Percentiles rank a stretch among this genome's conserved stretches.
Evolutionary conservation across 1,284 basidiomycete genomes (phyloP).

Genomic region (Ceratobasidium sp.): DNA sequence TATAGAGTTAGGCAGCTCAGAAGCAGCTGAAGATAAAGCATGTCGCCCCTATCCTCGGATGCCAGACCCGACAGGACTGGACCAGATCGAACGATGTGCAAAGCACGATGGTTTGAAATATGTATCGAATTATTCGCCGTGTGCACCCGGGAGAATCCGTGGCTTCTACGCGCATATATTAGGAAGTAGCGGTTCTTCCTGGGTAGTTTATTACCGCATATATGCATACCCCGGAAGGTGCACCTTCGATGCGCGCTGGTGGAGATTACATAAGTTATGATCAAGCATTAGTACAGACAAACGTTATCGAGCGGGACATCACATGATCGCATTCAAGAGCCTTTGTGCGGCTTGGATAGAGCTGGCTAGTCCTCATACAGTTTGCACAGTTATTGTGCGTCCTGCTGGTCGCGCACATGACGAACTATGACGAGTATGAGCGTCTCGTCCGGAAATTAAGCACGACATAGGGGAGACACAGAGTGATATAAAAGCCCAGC

Average conservation of each 20-base stretch:
- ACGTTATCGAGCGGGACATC: neutral
- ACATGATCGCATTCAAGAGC: neutral
- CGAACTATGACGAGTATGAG: constrained; percentile 6
- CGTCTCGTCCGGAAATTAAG: neutral
- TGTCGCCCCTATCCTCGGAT: neutral
- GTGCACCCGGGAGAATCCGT: neutral
- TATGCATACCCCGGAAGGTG: neutral
- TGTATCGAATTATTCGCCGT: neutral
- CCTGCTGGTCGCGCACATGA: neutral
- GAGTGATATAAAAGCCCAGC: neutral
- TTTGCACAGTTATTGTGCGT: constrained; percentile 4
- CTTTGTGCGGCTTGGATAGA: neutral
- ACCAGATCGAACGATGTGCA: neutral
- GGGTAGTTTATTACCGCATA: neutral
- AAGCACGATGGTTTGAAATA: neutral
- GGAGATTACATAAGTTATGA: neutral
- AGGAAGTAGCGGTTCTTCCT: neutral
- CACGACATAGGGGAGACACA: neutral
- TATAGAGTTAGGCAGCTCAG: neutral
- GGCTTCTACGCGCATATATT: neutral
- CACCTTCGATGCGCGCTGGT: neutral
- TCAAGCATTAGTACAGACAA: neutral
- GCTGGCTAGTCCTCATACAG: constrained; percentile 3
- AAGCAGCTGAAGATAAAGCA: neutral
- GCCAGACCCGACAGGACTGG: neutral